These are phyloP conservation scores for Cercophora newfieldiana DNA, from an alignment of 495 filamentous ascomycete species.

Conservation along the genomic window DNA sequence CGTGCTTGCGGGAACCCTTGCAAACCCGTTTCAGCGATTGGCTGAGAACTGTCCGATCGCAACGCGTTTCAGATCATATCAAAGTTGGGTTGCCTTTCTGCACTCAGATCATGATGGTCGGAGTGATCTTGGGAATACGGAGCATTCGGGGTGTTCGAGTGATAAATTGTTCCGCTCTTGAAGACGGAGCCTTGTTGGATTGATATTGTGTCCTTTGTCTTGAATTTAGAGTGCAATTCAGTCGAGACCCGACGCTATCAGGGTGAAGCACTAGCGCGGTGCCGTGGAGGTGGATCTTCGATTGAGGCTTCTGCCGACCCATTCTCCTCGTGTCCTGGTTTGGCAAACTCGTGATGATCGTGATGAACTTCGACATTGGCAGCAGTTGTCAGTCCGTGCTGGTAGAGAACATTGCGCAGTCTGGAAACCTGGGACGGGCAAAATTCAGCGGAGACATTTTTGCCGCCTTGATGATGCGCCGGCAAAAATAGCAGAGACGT, in stretches of 20 bases:
- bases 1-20: not conserved
- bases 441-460: not conserved
- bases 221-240: not conserved
- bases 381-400: not conserved
- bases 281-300: not conserved
- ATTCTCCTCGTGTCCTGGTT: not conserved
- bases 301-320: not conserved
- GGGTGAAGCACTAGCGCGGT: not conserved
- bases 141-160: not conserved
- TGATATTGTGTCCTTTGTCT: not conserved
- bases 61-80: not conserved
- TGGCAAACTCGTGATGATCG: not conserved
- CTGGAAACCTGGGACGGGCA: slow-evolving; percentile 5
- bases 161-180: too few relatives aligned
- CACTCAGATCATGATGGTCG: too few relatives aligned
- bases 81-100: not conserved
- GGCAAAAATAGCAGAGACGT: slow-evolving; percentile 11
- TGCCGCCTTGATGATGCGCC: slow-evolving; percentile 16
- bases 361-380: not conserved
- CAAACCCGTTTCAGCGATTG: not conserved
- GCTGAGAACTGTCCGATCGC: not conserved
- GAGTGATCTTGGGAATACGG: not conserved
- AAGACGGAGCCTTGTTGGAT: too few relatives aligned
- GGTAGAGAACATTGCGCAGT: not conserved
- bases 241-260: not conserved